A percentile compares a stretch with the other conserved stretches of the same genome.
Evolutionary conservation across 2,329 filamentous ascomycete species (phyloP).

Genomic region (Aspergillus tamarii): DNA sequence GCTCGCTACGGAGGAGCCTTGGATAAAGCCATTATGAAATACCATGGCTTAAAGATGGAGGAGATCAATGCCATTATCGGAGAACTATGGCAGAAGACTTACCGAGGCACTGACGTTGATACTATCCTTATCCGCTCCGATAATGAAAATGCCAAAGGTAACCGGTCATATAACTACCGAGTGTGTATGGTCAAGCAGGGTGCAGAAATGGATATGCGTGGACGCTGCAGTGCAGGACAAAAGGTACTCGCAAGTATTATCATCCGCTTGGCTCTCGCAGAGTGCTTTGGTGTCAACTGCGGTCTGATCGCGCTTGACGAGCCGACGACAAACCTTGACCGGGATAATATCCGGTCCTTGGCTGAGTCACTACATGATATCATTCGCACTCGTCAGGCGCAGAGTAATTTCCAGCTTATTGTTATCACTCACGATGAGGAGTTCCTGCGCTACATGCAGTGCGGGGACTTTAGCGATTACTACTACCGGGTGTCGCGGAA

Average conservation of each 20-base stretch:
- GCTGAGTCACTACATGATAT: constrained; percentile 84
- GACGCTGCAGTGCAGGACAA: constrained; percentile 93
- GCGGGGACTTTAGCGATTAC: constrained; percentile 86
- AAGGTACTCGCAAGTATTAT: constrained; percentile 97
- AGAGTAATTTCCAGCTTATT: constrained; percentile 96
- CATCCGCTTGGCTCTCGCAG: constrained; percentile 91
- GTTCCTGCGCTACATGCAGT: constrained; percentile 90
- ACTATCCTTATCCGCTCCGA: constrained; percentile 94
- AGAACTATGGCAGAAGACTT: constrained; percentile 96
- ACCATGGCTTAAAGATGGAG: constrained; percentile 95
- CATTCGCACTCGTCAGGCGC: constrained; percentile 78
- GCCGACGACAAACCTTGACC: constrained; percentile 94
- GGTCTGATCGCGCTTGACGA: constrained; percentile 96
- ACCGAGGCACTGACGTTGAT: constrained; percentile 96
- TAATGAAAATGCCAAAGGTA: constrained; percentile 73
- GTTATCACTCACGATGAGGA: constrained; percentile 99
- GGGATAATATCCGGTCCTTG: constrained; percentile 89
- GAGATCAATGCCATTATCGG: constrained; percentile 94
- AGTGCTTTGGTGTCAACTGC: constrained; percentile 95
- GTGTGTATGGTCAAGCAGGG: constrained; percentile 98
- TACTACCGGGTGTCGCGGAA: constrained; percentile 88
- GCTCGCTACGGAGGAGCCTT: constrained; percentile 80
- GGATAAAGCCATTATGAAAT: constrained; percentile 97
- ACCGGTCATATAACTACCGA: constrained; percentile 92
- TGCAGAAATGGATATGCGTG: constrained; percentile 99